Percentiles rank a stretch among this genome's conserved stretches.
phyloP scores from a whole-genome alignment of 2,329 filamentous ascomycete species.

The Penicillium sp. region DNA sequence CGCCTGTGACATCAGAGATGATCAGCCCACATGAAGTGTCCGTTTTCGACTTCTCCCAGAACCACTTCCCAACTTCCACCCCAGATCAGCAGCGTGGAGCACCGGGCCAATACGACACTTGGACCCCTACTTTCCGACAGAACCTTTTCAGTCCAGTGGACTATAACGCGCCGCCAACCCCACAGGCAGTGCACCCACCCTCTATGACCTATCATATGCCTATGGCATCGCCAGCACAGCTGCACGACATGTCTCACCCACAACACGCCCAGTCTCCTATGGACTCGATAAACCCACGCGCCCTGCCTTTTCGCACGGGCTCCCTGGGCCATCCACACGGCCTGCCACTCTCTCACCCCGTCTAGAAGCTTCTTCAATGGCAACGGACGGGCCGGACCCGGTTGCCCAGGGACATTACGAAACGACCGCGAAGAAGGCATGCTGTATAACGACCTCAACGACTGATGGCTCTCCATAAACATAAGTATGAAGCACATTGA shows the following conservation, averaged over 20 bases:
- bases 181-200: slow-evolving; percentile 23
- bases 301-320: slow-evolving; percentile 29
- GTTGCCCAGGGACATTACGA: slow-evolving; percentile 4
- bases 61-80: slow-evolving; percentile 21
- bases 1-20: slow-evolving; percentile 23
- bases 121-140: slow-evolving; percentile 32
- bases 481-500: slow-evolving; percentile 14
- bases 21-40: slow-evolving; percentile 29
- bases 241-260: slow-evolving; percentile 25
- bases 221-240: slow-evolving; percentile 20
- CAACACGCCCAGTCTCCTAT: slow-evolving; percentile 19
- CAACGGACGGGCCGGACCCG: slow-evolving; percentile 16
- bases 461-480: slow-evolving; percentile 22
- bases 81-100: slow-evolving; percentile 20
- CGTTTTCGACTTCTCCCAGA: slow-evolving; percentile 30
- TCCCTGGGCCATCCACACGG: slow-evolving; percentile 30
- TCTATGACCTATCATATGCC: slow-evolving; percentile 28
- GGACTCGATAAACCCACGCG: slow-evolving; percentile 17
- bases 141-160: slow-evolving; percentile 32
- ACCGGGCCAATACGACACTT: slow-evolving; percentile 24
- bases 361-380: slow-evolving; percentile 5
- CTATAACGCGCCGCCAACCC: slow-evolving; percentile 19
- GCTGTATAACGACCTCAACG: slow-evolving; percentile 22
- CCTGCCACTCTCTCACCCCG: slow-evolving; percentile 17
- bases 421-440: slow-evolving; percentile 7